A percentile compares a stretch with the other conserved stretches of the same genome.
These are phyloP conservation scores for Amoebophrya sp. DNA, from an alignment of 169 alveolate species.

Conservation along the genomic window DNA sequence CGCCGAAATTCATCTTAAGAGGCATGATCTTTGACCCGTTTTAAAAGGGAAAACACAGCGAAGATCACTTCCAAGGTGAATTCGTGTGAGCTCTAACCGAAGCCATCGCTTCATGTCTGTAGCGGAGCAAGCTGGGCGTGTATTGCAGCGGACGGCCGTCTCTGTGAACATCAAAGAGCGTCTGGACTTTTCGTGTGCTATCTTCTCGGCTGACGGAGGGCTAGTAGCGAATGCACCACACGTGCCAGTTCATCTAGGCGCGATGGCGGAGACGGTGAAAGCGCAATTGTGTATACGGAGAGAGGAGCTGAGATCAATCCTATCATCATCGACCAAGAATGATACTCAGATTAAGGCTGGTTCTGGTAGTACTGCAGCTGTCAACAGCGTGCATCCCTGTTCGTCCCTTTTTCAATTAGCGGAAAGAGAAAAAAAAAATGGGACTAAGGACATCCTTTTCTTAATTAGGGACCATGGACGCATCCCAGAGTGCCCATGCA, in stretches of 20 bases:
- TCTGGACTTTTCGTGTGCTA: conserved; percentile 73
- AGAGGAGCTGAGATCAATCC: too few relatives aligned
- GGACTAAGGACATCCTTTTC: not conserved
- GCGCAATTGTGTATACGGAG: conserved; percentile 51
- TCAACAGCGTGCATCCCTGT: not conserved
- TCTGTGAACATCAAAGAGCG: conserved; percentile 71
- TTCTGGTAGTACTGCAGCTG: not conserved
- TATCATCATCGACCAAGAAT: too few relatives aligned
- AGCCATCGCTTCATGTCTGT: conserved; percentile 66
- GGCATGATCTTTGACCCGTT: too few relatives aligned
- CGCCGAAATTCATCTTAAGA: too few relatives aligned
- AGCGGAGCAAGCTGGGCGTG: conserved; percentile 75
- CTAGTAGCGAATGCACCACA: conserved; percentile 79
- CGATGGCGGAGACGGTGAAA: conserved; percentile 71
- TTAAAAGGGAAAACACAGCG: too few relatives aligned
- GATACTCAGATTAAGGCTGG: not conserved
- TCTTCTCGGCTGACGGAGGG: conserved; percentile 65
- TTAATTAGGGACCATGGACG: too few relatives aligned
- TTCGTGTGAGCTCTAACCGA: too few relatives aligned
- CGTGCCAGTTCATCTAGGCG: conserved; percentile 75
- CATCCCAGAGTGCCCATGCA: too few relatives aligned
- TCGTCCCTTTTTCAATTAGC: too few relatives aligned
- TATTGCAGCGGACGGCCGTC: conserved; percentile 60
- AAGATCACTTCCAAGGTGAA: too few relatives aligned
- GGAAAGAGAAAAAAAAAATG: too few relatives aligned